Evolutionary conservation across 257 asterid genomes (phyloP).

Genomic region (Ballota nigra): DNA sequence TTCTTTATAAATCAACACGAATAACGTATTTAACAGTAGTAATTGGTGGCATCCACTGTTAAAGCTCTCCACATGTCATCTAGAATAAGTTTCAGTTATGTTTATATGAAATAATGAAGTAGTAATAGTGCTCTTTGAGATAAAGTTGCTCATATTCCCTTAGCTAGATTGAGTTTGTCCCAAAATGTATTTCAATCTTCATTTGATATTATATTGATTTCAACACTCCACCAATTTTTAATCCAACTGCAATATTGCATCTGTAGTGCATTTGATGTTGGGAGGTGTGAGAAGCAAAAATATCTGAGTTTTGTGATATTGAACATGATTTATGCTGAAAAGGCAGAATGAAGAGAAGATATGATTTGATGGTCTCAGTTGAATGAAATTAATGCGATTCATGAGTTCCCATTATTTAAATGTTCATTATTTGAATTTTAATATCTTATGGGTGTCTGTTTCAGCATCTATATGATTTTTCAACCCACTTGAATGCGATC

Average conservation of each 20-base stretch:
- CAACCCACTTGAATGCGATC: slow-evolving; percentile 19
- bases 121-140: too few relatives aligned
- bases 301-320: neutral
- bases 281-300: too few relatives aligned
- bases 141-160: too few relatives aligned
- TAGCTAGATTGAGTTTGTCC: neutral
- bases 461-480: slow-evolving; percentile 18
- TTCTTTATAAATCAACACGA: neutral
- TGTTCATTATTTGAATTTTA: slow-evolving; percentile 9
- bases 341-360: neutral
- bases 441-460: neutral
- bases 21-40: neutral
- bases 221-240: neutral
- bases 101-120: too few relatives aligned
- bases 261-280: neutral
- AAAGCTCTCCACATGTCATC: neutral
- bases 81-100: too few relatives aligned
- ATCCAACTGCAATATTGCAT: slow-evolving; percentile 1
- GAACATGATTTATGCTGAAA: slow-evolving; percentile 6
- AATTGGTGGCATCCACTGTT: neutral
- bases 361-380: slow-evolving; percentile 20
- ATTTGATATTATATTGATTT: neutral
- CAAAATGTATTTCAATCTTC: neutral
- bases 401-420: slow-evolving; percentile 12
- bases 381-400: slow-evolving; percentile 4